Conservation (phyloP, 169 alveolate genomes). For the Plasmodium cynomolgi region DNA sequence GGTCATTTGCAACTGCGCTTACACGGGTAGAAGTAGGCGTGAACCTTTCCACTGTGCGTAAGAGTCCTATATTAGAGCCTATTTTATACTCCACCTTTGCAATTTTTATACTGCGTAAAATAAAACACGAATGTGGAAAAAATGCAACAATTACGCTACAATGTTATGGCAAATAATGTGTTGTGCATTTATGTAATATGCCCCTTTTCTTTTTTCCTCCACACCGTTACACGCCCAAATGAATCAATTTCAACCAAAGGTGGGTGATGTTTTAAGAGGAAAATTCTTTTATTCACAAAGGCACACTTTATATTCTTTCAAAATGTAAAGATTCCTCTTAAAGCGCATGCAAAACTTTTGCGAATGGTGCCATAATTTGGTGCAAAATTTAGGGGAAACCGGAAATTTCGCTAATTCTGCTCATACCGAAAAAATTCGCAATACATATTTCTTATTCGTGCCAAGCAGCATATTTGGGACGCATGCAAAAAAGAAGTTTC, state of each 20-base stretch:
- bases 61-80: neutral
- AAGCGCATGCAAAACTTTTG: neutral
- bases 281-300: neutral
- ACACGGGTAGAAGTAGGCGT: neutral
- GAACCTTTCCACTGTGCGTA: neutral
- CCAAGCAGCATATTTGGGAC: neutral
- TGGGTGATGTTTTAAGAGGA: neutral
- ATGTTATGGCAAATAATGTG: neutral
- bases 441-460: neutral
- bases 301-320: neutral
- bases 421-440: neutral
- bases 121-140: neutral
- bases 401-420: neutral
- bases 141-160: neutral
- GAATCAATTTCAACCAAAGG: neutral
- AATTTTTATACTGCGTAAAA: neutral
- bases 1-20: neutral
- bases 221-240: neutral
- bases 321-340: neutral
- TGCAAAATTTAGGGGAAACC: neutral
- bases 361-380: neutral
- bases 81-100: neutral
- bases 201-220: neutral
- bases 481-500: neutral
- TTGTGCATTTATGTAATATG: neutral